Base-by-base conservation (phyloP, 306 rosid species). In the Vigna reflexopilosa region DNA sequence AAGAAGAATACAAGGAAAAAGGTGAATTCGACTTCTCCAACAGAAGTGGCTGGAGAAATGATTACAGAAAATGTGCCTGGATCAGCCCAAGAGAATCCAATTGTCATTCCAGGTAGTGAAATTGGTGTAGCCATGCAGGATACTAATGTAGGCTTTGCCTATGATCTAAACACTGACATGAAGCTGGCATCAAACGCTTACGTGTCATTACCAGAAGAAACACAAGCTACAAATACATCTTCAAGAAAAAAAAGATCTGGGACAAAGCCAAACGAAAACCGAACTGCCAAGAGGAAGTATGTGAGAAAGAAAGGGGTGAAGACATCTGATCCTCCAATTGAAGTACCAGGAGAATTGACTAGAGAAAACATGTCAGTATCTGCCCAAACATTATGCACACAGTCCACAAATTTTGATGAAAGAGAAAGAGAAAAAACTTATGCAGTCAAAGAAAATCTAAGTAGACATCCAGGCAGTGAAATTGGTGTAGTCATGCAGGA, bases 361-460 rank as follows among this genome's bases (percentile, higher is more conserved):
- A 70, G 77, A 62, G 74, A 66, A 77, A 75, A 48, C 56, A 77
- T 58, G 20, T 69, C 16, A 17, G 68, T 80, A 63, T 66, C 83
- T 57, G 74, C 80, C 22, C 88, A 74, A 79, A 87, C 70, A 70
- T 81, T 92, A 17, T 83, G 90, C 67, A 77, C 67, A 58, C 82
- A 70, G 81, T 73, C 79, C 61, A 13, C 48, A 69, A 58, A 58
- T 47, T 78, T 48, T 70, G 72, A 78, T 28, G 71, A 14, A 50
- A 83, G 54, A 72, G 63, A 42, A 47, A 82, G 42, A 82, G 78
- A 73, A 55, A 81, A 81, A 65, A 67, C 66, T 78, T 70, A 75
- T 45, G 61, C 77, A 6, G 63, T 30, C 19, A 32, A 32, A 70
- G 64, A 83, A 16, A 62, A 59, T 70, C 61, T 55, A 64, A 82